phyloP scores from a whole-genome alignment of 306 rosid species.

The Dryas drummondii region DNA sequence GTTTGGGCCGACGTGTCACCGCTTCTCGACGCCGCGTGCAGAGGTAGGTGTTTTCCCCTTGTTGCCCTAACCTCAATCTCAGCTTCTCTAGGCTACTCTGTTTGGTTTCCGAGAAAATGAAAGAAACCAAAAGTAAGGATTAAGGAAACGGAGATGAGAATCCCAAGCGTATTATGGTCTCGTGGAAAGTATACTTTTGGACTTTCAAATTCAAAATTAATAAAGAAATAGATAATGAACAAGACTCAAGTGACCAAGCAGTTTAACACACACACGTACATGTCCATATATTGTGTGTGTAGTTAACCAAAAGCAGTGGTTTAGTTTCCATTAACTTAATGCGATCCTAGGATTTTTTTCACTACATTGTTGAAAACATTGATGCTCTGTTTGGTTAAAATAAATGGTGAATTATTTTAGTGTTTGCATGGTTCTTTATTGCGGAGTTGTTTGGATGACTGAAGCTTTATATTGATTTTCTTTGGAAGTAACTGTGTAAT shows the following conservation, averaged over 20 bases:
- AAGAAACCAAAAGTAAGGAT: background rate
- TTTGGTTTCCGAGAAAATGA: constrained; percentile 24
- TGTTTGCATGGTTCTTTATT: background rate
- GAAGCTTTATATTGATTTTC: background rate
- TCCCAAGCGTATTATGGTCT: background rate
- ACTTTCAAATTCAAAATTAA: background rate
- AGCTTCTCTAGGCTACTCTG: background rate
- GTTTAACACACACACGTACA: background rate
- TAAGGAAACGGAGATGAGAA: background rate
- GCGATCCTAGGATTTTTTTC: background rate
- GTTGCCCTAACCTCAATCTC: background rate
- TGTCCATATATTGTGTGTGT: background rate
- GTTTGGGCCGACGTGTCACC: constrained; percentile 88
- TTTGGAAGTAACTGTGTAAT: background rate
- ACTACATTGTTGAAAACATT: background rate
- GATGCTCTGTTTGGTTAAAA: background rate
- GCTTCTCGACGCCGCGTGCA: constrained; percentile 77
- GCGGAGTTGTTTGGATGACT: background rate
- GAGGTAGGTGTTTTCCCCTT: constrained; percentile 41
- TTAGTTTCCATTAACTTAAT: background rate
- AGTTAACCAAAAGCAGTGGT: background rate
- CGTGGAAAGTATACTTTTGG: background rate
- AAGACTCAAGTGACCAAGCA: background rate
- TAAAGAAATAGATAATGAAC: background rate
- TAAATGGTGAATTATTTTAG: background rate